Conservation (phyloP, 2,329 filamentous ascomycete species). For the Huntiella savannae region DNA sequence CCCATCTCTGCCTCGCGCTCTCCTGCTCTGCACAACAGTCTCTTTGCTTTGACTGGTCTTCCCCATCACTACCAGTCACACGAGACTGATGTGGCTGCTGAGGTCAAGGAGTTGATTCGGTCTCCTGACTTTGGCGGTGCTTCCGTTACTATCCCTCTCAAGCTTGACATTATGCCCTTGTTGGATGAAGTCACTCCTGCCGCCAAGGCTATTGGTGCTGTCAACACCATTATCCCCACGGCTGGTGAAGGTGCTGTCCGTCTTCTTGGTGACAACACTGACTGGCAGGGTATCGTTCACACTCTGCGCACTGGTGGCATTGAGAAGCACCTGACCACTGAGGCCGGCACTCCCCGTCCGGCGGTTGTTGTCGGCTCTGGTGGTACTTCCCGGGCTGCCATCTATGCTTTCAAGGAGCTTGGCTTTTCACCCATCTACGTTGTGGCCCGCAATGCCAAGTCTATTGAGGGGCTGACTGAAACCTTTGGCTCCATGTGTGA, state of each 20-base stretch:
- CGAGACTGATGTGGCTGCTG: slow-evolving; percentile 49
- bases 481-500: slow-evolving; percentile 60
- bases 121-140: slow-evolving; percentile 69
- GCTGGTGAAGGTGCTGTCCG: slow-evolving; percentile 14
- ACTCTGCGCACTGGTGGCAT: slow-evolving; percentile 54
- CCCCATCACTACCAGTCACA: slow-evolving; percentile 63
- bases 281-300: slow-evolving; percentile 82
- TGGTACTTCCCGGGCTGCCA: slow-evolving; percentile 77
- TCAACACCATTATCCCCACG: slow-evolving; percentile 75
- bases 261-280: slow-evolving; percentile 76
- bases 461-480: slow-evolving; percentile 45
- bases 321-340: slow-evolving; percentile 17
- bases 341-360: slow-evolving; percentile 18
- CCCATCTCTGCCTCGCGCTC: slow-evolving; percentile 70
- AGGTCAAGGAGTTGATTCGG: slow-evolving; percentile 47
- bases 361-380: slow-evolving; percentile 80
- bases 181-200: slow-evolving; percentile 66
- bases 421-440: slow-evolving; percentile 76
- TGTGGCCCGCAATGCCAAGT: slow-evolving; percentile 54
- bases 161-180: slow-evolving; percentile 66
- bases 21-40: slow-evolving; percentile 71
- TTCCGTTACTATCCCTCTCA: slow-evolving; percentile 89
- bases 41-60: slow-evolving; percentile 59
- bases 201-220: slow-evolving; percentile 68
- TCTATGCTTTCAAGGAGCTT: slow-evolving; percentile 71